Evolutionary conservation across 202 grass and related monocot species (phyloP), one percentile per base, ranked within the genome.

Genomic region (Digitaria exilis): DNA sequence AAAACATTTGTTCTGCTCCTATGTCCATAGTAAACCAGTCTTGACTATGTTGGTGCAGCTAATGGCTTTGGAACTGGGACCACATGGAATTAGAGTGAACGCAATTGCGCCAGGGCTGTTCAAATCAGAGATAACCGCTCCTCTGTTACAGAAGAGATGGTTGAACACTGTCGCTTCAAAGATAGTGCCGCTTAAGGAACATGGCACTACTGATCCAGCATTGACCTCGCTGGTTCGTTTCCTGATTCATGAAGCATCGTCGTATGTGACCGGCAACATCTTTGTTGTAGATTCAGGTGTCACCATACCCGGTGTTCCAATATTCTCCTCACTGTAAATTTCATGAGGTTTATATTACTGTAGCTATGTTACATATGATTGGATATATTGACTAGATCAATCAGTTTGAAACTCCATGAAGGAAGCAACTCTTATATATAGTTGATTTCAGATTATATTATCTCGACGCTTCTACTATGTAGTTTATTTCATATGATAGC

Each of bases 231-330:
- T 96, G 62, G 88, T 96, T 62, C 86, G 86, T 46, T 96, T 89
- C 80, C 83, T 96, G 67, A 87, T 96, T 48, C 86, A 96, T 83
- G 88, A 91, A 62, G 65, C 73, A 42, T 91, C 86, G 26, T 82
- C 89, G 15, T 96, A 96, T 80, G 90, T 96, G 64, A 93, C 84
- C 35, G 93, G 93, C 12, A 96, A 96, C 82, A 75, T 93, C 58
- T 96, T 96, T 30, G 3, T 91, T 34, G 81, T 96, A 9, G 94
- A 96, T 62, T 87, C 88, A 30, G 94, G 91, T 72, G 94, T 52
- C 72, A 83, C 62, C 69, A 12, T 93, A 82, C 83, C 88, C 37
- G 94, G 88, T 82, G 63, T 93, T 76, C 94, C 94, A 21, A 80
- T 96, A 77, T 96, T 85, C 86, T 96, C 86, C 50, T 96, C 84